These are phyloP conservation scores for Aspergillus udagawae DNA, from an alignment of 2,329 filamentous ascomycete genomes.

Conservation along the genomic window DNA sequence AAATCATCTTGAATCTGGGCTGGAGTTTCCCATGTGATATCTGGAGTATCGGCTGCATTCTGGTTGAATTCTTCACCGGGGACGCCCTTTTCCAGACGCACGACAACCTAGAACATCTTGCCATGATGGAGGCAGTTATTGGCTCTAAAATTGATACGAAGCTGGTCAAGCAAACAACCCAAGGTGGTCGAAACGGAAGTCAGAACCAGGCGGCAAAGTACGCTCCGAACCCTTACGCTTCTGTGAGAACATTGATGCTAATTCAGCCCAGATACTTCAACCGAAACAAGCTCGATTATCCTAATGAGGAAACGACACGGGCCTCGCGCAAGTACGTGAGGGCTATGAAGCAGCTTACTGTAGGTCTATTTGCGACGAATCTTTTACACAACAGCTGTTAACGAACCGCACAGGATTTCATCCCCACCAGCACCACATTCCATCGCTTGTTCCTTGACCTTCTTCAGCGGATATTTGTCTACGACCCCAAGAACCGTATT, in stretches of 20 bases:
- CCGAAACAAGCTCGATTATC: slow-evolving; percentile 58
- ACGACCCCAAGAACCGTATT: slow-evolving; percentile 62
- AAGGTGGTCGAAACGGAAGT: slow-evolving; percentile 45
- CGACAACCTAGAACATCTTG: slow-evolving; percentile 64
- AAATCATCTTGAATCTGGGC: slow-evolving; percentile 64
- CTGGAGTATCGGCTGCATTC: slow-evolving; percentile 66
- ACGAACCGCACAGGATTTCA: slow-evolving; percentile 53
- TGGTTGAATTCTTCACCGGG: slow-evolving; percentile 66
- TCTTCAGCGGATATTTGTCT: slow-evolving; percentile 61
- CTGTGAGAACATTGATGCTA: slow-evolving; percentile 25
- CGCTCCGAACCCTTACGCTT: slow-evolving; percentile 23
- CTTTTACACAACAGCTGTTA: slow-evolving; percentile 14
- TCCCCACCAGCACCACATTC: slow-evolving; percentile 56
- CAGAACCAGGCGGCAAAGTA: slow-evolving; percentile 55
- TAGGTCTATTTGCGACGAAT: slow-evolving; percentile 31
- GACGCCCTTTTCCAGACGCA: slow-evolving; percentile 66
- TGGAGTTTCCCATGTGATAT: slow-evolving; percentile 68
- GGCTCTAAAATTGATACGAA: slow-evolving; percentile 53
- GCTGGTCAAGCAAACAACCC: slow-evolving; percentile 51
- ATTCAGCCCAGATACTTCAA: slow-evolving; percentile 48
- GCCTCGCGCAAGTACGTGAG: slow-evolving; percentile 64
- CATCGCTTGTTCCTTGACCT: slow-evolving; percentile 62
- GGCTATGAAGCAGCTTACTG: slow-evolving; percentile 61
- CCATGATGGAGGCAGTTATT: slow-evolving; percentile 66
- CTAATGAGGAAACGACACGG: slow-evolving; percentile 59